A percentile compares a stretch with the other conserved stretches of the same genome.
These are phyloP conservation scores for Clonostachys sp. DNA, from an alignment of 2,329 filamentous ascomycete species.

Conservation along the genomic window DNA sequence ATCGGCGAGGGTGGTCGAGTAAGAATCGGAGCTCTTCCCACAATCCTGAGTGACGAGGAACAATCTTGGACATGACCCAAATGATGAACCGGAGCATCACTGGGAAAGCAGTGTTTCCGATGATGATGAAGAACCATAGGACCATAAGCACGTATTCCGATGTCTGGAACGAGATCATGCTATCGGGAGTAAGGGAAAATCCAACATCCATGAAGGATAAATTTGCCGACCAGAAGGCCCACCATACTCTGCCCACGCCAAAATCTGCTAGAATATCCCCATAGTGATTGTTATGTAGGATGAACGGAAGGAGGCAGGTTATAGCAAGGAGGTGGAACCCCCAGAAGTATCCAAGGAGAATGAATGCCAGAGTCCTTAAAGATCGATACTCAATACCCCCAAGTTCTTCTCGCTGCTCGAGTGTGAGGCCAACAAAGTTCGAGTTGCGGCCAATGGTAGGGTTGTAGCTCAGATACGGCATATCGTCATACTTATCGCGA, in stretches of 20 bases:
- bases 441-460: conserved; percentile 93
- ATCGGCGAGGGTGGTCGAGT: conserved; percentile 89
- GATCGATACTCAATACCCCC: conserved; percentile 96
- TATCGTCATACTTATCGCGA: conserved; percentile 45
- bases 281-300: conserved; percentile 59
- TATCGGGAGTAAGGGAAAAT: conserved; percentile 86
- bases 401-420: conserved; percentile 90
- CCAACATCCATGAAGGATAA: conserved; percentile 95
- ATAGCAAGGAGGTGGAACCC: conserved; percentile 77
- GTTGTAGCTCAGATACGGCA: conserved; percentile 92
- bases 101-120: conserved; percentile 93
- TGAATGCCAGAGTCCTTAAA: conserved; percentile 75
- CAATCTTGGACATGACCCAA: conserved; percentile 69
- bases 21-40: conserved; percentile 92
- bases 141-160: conserved; percentile 73
- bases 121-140: conserved; percentile 82
- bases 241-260: conserved; percentile 72
- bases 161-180: conserved; percentile 83
- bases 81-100: conserved; percentile 93
- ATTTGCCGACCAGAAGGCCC: conserved; percentile 83
- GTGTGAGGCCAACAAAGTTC: conserved; percentile 79
- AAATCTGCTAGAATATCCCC: conserved; percentile 56
- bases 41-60: conserved; percentile 60
- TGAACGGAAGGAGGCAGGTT: conserved; percentile 75
- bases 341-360: conserved; percentile 77